Evolutionary conservation across 73 alveolate species (phyloP).

Genomic region (Urostyla sp.): DNA sequence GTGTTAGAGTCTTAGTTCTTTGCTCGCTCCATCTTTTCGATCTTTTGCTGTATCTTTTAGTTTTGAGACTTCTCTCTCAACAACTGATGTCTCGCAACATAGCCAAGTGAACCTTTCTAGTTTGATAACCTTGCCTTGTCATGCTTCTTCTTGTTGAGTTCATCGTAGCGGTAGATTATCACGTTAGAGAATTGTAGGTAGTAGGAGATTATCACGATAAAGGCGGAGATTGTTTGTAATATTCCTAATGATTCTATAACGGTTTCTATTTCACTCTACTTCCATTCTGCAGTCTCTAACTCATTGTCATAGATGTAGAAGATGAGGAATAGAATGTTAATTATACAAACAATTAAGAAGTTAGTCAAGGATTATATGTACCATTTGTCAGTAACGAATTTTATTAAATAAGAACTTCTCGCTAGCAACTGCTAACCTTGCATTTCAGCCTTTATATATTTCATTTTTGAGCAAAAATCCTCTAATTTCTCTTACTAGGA

Average conservation of each 20-base stretch:
- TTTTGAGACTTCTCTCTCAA: too few relatives aligned
- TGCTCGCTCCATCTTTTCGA: not conserved
- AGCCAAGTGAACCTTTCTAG: not conserved
- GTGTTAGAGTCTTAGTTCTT: not conserved
- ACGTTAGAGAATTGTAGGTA: slow-evolving; percentile 11
- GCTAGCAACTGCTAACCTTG: slow-evolving; percentile 19
- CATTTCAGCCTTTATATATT: slow-evolving; percentile 30
- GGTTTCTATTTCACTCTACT: not conserved
- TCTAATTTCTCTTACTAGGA: slow-evolving; percentile 14
- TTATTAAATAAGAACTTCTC: not conserved
- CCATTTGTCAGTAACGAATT: not conserved
- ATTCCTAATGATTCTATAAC: slow-evolving; percentile 4
- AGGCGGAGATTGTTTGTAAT: not conserved
- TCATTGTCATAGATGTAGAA: slow-evolving; percentile 1
- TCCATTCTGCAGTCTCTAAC: not conserved
- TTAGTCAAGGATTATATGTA: not conserved
- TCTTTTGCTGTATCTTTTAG: not conserved
- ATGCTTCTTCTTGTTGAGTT: not conserved
- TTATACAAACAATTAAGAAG: not conserved
- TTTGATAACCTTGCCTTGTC: not conserved
- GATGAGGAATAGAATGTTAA: slow-evolving; percentile 7
- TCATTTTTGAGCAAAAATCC: not conserved
- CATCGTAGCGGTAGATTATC: not conserved
- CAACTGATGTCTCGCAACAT: too few relatives aligned
- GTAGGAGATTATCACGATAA: not conserved